phyloP scores from a whole-genome alignment of 257 asterid species.

The Capsicum pubescens region DNA sequence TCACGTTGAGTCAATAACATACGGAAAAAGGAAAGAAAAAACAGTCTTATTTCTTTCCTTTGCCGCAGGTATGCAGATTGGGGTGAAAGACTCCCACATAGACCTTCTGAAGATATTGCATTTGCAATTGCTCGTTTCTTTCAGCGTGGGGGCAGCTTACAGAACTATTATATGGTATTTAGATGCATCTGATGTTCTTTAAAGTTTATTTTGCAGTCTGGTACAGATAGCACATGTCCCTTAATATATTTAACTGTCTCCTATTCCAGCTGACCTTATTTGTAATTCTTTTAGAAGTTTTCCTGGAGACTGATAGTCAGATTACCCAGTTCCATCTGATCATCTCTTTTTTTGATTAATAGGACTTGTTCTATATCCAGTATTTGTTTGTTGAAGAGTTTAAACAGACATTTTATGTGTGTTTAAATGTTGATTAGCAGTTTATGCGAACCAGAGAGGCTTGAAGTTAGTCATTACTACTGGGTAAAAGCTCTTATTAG shows the following conservation, averaged over 20 bases:
- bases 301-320: not conserved
- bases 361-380: not conserved
- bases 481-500: constrained; percentile 1
- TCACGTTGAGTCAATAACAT: not conserved
- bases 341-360: constrained; percentile 12
- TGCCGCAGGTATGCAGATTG: constrained; percentile 75
- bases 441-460: not conserved
- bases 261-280: constrained; percentile 4
- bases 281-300: not conserved
- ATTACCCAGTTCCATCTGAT: not conserved
- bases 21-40: not conserved
- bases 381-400: constrained; percentile 6
- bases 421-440: constrained; percentile 19
- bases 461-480: constrained; percentile 8
- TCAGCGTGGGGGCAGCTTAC: constrained; percentile 95
- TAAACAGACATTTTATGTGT: not conserved
- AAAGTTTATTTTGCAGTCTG: constrained; percentile 10
- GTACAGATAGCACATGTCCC: not conserved
- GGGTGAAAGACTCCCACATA: constrained; percentile 89
- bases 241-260: not conserved
- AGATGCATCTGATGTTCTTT: constrained; percentile 25
- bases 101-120: constrained; percentile 90
- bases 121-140: constrained; percentile 98
- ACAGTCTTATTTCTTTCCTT: constrained; percentile 24
- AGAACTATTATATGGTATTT: constrained; percentile 89